Conservation (phyloP, 345 rosid species). For the Eucalyptus caleyi region DNA sequence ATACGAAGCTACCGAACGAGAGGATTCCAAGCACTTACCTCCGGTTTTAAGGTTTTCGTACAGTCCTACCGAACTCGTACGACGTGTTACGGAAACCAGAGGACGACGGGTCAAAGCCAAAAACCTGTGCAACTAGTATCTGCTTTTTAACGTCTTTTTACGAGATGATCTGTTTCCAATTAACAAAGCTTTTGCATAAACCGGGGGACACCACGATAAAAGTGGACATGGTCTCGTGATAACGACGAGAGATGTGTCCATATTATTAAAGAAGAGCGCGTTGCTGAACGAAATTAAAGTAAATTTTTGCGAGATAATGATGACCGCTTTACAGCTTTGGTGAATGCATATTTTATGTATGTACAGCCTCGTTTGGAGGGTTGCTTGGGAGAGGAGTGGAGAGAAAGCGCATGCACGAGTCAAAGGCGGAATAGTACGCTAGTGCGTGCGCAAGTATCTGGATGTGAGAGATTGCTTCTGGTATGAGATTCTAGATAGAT, state of each 20-base stretch:
- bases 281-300: background rate
- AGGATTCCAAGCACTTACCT: background rate
- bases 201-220: background rate
- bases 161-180: background rate
- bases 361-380: background rate
- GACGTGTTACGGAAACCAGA: background rate
- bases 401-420: background rate
- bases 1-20: background rate
- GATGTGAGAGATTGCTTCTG: background rate
- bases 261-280: background rate
- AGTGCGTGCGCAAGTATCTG: background rate
- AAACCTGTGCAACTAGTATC: background rate
- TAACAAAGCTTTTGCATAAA: background rate
- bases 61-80: background rate
- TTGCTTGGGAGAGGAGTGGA: background rate
- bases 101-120: background rate
- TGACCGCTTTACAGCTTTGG: background rate
- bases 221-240: background rate
- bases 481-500: background rate
- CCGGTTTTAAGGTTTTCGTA: background rate
- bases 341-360: background rate
- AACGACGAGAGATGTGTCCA: background rate
- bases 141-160: background rate
- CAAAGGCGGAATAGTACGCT: background rate
- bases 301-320: background rate